A percentile compares a stretch with the other conserved stretches of the same genome.
phyloP scores from a whole-genome alignment of 1,139 yeast species.

The Pichia kudriavzevii region DNA sequence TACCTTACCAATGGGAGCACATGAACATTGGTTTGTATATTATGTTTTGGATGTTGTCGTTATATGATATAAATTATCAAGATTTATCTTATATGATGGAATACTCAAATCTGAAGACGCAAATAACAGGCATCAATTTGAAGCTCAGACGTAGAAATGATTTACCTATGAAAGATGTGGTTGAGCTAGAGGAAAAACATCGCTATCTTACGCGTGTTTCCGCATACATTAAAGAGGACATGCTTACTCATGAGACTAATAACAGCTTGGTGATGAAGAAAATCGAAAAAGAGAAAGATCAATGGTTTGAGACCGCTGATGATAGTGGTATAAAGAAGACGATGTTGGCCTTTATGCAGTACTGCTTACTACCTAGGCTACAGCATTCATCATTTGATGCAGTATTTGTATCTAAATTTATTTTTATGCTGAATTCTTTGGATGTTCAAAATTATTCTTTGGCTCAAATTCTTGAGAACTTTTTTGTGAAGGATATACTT shows the following conservation, averaged over 20 bases:
- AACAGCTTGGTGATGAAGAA: conserved; percentile 26
- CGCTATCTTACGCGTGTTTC: conserved; percentile 22
- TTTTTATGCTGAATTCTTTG: conserved; percentile 42
- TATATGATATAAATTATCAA: conserved; percentile 66
- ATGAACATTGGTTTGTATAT: conserved; percentile 44
- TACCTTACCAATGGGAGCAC: background rate
- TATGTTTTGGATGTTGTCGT: conserved; percentile 66
- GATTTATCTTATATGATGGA: conserved; percentile 46
- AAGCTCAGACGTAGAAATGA: conserved; percentile 30
- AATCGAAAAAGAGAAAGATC: conserved; percentile 27
- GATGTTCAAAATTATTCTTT: conserved; percentile 40
- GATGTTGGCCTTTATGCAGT: conserved; percentile 34
- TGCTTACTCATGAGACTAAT: conserved; percentile 32
- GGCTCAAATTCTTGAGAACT: conserved; percentile 36
- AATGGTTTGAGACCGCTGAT: conserved; percentile 28
- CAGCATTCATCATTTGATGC: conserved; percentile 85
- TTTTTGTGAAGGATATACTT: conserved; percentile 42
- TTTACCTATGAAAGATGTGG: conserved; percentile 22
- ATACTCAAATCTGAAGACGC: conserved; percentile 32
- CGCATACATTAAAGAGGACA: conserved; percentile 24
- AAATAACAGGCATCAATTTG: conserved; percentile 31
- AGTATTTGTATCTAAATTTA: conserved; percentile 55
- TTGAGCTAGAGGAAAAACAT: conserved; percentile 17
- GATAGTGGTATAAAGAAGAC: conserved; percentile 19
- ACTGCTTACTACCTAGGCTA: conserved; percentile 70